A percentile compares a stretch with the other conserved stretches of the same genome.
phyloP scores from a whole-genome alignment of 352 stramenopile species.

The Phytopythium mirpurense region DNA sequence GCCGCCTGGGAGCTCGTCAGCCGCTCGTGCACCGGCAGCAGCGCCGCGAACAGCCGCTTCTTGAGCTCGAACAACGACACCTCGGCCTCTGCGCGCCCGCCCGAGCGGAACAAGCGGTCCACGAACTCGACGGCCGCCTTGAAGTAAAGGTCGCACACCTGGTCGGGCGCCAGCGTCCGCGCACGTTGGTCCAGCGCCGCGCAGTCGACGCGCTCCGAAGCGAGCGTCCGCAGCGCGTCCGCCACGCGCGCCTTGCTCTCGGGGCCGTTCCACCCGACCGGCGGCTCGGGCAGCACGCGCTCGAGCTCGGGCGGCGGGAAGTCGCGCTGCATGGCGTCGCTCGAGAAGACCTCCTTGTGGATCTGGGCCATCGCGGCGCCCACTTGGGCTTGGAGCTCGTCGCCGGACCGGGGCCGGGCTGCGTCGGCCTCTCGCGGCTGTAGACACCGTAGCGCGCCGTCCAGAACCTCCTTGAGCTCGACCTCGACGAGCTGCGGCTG shows the following conservation, averaged over 20 bases:
- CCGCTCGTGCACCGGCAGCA: slow-evolving; percentile 48
- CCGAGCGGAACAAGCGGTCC: slow-evolving; percentile 41
- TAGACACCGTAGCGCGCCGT: slow-evolving; percentile 5
- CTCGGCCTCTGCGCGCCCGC: slow-evolving; percentile 2
- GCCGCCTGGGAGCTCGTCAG: slow-evolving; percentile 6
- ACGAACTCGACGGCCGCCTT: slow-evolving; percentile 47
- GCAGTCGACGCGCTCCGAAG: slow-evolving; percentile 17
- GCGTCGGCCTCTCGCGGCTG: neutral
- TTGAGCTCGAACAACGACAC: slow-evolving; percentile 67
- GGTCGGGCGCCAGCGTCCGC: slow-evolving; percentile 13
- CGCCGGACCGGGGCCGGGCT: neutral
- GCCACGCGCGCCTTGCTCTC: slow-evolving; percentile 22
- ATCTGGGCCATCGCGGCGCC: neutral
- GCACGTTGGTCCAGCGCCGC: slow-evolving; percentile 4
- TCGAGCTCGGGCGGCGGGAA: slow-evolving; percentile 43
- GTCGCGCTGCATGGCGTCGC: slow-evolving; percentile 19
- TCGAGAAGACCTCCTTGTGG: slow-evolving; percentile 26
- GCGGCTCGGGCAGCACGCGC: slow-evolving; percentile 20
- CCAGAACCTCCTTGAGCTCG: slow-evolving; percentile 37
- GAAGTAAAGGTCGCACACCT: slow-evolving; percentile 56
- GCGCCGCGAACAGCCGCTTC: slow-evolving; percentile 37
- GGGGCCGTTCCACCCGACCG: slow-evolving; percentile 29
- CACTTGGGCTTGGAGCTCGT: slow-evolving; percentile 3
- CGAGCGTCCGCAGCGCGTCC: slow-evolving; percentile 25
- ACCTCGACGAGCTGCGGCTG: slow-evolving; percentile 18